Evolutionary conservation across 495 filamentous ascomycete species (phyloP).

Genomic region (Aspergillus conjunctus): DNA sequence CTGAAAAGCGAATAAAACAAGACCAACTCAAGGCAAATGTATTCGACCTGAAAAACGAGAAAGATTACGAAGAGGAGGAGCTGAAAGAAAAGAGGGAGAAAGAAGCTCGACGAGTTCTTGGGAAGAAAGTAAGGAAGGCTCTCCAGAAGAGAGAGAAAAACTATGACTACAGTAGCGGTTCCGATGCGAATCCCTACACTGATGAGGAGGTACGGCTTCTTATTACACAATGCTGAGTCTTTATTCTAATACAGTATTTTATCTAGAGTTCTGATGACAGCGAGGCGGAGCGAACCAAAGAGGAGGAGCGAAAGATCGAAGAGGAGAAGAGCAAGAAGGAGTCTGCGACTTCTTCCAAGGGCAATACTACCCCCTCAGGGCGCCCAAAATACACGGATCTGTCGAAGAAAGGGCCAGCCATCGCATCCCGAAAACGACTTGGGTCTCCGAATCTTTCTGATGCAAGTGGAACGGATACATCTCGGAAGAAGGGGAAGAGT

Average conservation of each 20-base stretch:
- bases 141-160: constrained; percentile 84
- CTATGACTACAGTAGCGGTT: constrained; percentile 76
- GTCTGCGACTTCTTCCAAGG: constrained; percentile 66
- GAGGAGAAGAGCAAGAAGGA: constrained; percentile 60
- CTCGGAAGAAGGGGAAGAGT: constrained; percentile 86
- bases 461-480: constrained; percentile 85
- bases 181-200: constrained; percentile 75
- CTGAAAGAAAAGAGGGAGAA: constrained; percentile 67
- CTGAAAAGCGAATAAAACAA: constrained; percentile 79
- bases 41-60: constrained; percentile 81
- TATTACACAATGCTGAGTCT: background rate
- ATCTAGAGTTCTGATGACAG: constrained; percentile 47
- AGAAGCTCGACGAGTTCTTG: constrained; percentile 64
- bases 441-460: constrained; percentile 88
- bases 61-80: constrained; percentile 82
- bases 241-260: constrained; percentile 5
- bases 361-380: constrained; percentile 73
- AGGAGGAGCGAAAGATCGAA: constrained; percentile 71
- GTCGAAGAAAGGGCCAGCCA: constrained; percentile 58
- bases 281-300: constrained; percentile 58
- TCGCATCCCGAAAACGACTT: constrained; percentile 70
- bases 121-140: constrained; percentile 76
- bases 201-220: constrained; percentile 46
- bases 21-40: constrained; percentile 86
- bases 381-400: constrained; percentile 51